Evolutionary conservation across 768 basidiomycete species (phyloP), one percentile per base, ranked within the genome.

Genomic region (Myochromella boudieri): DNA sequence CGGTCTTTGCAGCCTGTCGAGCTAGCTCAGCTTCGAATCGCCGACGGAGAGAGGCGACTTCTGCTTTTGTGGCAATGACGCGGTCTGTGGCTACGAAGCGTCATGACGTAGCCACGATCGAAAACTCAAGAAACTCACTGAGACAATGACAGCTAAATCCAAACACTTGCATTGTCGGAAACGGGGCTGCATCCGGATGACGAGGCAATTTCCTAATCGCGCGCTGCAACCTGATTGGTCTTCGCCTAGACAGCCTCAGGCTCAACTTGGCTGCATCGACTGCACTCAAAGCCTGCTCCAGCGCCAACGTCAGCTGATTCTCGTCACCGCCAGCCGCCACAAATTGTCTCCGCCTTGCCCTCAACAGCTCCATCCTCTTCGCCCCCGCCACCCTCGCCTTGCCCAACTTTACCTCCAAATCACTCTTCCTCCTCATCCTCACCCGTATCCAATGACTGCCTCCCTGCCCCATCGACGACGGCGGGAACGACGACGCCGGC

Each of bases 11-110:
- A 2, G 85, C 82, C 58, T 91, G 87, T 27, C 84, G 71, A 17
- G 80, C 78, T 31, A 92, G 71, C 68, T 91, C 91, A 12, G 69
- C 74, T 63, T 89, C 85, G 56, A 92, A 88, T 49, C 80, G 80
- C 42, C 72, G 74, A 29, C 85, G 82, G 37, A 91, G 70, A 44
- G 70, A 68, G 4, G 77, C 67, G 29, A 87, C 84, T 67, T 91
- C 86, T 56, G 80, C 77, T 61, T 82, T 81, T 4, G 83, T 86
- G 36, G 81, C 76, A 42, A 77, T 65, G 53, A 87, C 73, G 42
- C 89, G 81, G 50, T 89, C 84, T 49, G 85, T 81, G 45, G 87
- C 90, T 92, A 55, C 22, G 14, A 28, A 11, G 0, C 29, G n/a
- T 31, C 29, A 31, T n/a, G 29, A 31, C 29, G n/a, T 31, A 8